These are phyloP conservation scores for Jamesozyma hellenica DNA, from an alignment of 805 yeast genomes.

Conservation along the genomic window DNA sequence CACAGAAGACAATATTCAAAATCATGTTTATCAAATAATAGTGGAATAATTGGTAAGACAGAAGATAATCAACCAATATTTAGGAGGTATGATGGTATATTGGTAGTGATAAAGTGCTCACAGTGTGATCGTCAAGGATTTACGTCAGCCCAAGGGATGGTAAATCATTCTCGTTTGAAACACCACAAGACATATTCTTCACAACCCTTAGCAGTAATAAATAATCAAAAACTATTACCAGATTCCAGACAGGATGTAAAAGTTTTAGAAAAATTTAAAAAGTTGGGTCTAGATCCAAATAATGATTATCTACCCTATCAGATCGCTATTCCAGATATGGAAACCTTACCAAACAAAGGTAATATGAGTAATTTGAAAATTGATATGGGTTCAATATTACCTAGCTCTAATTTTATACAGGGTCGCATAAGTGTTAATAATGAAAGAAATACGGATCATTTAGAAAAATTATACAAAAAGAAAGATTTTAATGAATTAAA, in stretches of 20 bases:
- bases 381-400: too few relatives aligned
- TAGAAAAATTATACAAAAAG: constrained; percentile 19
- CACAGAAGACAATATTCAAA: constrained; percentile 28
- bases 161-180: constrained; percentile 66
- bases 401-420: background rate
- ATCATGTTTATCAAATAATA: constrained; percentile 34
- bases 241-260: constrained; percentile 19
- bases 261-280: constrained; percentile 21
- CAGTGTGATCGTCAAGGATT: constrained; percentile 60
- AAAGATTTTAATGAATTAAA: constrained; percentile 23
- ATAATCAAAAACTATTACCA: constrained; percentile 46
- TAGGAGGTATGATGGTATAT: constrained; percentile 58
- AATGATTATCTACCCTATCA: constrained; percentile 23
- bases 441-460: constrained; percentile 7
- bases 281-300: constrained; percentile 18
- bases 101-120: constrained; percentile 59
- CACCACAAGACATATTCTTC: constrained; percentile 61
- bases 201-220: constrained; percentile 65
- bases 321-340: constrained; percentile 18
- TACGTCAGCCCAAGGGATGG: constrained; percentile 70
- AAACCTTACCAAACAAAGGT: background rate
- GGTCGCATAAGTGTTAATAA: background rate
- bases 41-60: constrained; percentile 39
- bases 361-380: background rate
- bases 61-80: constrained; percentile 43